Evolutionary conservation across 23 red algal genomes (phyloP), one percentile per base, ranked within the genome.

Genomic region (Chondrus crispus): DNA sequence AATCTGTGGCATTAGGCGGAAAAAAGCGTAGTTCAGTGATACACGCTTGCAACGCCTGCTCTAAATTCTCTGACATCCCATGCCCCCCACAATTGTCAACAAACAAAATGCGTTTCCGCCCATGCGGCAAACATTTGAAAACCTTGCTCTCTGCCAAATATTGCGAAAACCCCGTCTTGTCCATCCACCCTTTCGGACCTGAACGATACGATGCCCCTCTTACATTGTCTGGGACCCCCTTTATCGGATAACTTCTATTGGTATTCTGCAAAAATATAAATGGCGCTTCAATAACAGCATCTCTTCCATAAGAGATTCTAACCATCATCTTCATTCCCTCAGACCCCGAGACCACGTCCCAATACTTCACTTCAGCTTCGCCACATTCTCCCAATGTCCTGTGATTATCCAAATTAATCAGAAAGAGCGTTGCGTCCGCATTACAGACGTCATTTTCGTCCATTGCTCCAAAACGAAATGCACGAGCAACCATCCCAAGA

Each of bases 261-360:
- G 52, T 60, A 47, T 82, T 82, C 51, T 82, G 46, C 29, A 82
- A 51, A 58, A 7, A 10, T 47, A 60, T 82, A 38, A 82, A 24
- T 60, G 78, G 78, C 8, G 24, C 30, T 35, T 66, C 78, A 11
- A 82, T 53, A n/a, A 58, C 7, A 11, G 28, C 47, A 4, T 4
- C 20, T 12, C 24, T n/a, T 20, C 52, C 78, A n/a, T 24, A 40
- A 62, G 78, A 53, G 20, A 82, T 60, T 10, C 52, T 35, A 26
- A 82, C 78, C 45, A 82, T 82, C 78, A 82, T 82, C 19, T 18
- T 80, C 16, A 80, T 51, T 19, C 13, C 44, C 46, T 82, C 18
- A 9, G 24, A 40, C 52, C 78, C 78, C 26, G 9, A 11, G 5
- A 82, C 7, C 20, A 82, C 46, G 33, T 82, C 52, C 28, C 4